phyloP scores from a whole-genome alignment of 148 eudicot genomes.

The Camellia sinensis region DNA sequence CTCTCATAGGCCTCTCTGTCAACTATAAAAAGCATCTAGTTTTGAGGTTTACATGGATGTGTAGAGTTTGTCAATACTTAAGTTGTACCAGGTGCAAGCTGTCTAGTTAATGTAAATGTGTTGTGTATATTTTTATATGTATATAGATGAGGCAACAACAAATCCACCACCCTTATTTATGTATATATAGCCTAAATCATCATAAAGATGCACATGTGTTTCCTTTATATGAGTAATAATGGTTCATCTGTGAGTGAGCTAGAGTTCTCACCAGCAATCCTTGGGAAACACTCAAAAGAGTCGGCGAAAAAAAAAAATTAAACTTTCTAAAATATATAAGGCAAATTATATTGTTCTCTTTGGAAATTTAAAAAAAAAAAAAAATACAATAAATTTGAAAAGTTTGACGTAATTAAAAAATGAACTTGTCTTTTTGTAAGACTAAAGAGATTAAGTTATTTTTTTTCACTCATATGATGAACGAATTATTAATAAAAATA shows the following conservation, averaged over 20 bases:
- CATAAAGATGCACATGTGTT: slow-evolving; percentile 13
- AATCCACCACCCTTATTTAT: neutral
- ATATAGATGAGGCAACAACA: neutral
- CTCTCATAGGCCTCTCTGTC: slow-evolving; percentile 2
- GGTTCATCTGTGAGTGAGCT: slow-evolving; percentile 13
- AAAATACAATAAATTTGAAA: neutral
- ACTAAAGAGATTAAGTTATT: too few species aligned
- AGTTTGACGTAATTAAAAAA: too few species aligned
- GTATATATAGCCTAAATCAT: neutral
- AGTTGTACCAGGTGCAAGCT: neutral
- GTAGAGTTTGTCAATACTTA: neutral
- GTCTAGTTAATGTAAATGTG: too few species aligned
- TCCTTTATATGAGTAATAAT: slow-evolving; percentile 9
- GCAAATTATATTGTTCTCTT: too few species aligned
- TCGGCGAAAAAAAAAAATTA: neutral
- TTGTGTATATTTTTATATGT: too few species aligned
- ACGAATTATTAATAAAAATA: too few species aligned
- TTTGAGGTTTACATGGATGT: neutral
- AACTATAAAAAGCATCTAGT: neutral
- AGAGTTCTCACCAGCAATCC: slow-evolving; percentile 20
- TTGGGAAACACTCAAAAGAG: slow-evolving; percentile 16
- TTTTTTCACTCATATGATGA: too few species aligned
- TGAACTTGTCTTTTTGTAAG: too few species aligned
- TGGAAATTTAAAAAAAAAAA: neutral
- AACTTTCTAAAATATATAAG: too few species aligned